Evolutionary conservation across 352 stramenopile species (phyloP).

Genomic region (Globisporangium spinosum): DNA sequence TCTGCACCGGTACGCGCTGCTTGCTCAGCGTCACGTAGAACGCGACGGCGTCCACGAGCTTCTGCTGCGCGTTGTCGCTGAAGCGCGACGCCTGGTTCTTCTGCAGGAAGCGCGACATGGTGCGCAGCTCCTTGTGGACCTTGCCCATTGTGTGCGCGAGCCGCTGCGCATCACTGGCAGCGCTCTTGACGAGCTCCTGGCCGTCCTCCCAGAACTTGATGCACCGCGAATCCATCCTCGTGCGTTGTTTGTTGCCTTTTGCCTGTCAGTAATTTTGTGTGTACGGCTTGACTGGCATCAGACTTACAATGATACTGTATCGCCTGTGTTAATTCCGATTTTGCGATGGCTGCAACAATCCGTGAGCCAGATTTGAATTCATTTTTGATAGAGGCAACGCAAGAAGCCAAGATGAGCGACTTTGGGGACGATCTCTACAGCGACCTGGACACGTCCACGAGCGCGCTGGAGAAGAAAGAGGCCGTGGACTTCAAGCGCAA

Average conservation of each 20-base stretch:
- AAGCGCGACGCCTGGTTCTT: constrained; percentile 79
- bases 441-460: constrained; percentile 78
- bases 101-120: constrained; percentile 72
- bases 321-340: not conserved
- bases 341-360: not conserved
- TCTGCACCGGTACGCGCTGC: constrained; percentile 23
- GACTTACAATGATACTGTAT: not conserved
- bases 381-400: not conserved
- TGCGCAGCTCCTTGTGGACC: constrained; percentile 68
- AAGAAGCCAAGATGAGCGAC: constrained; percentile 18
- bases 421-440: constrained; percentile 60
- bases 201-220: constrained; percentile 79
- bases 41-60: constrained; percentile 65
- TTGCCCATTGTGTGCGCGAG: constrained; percentile 37
- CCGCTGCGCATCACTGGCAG: constrained; percentile 20
- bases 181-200: constrained; percentile 39
- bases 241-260: not conserved
- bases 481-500: constrained; percentile 47
- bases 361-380: not conserved
- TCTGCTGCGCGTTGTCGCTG: constrained; percentile 76
- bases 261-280: not conserved
- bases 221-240: constrained; percentile 58
- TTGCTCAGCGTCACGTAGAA: constrained; percentile 67
- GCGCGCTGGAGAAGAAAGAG: constrained; percentile 63
- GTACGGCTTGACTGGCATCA: not conserved